These are phyloP conservation scores for Cynara cardunculus DNA, from an alignment of 129 eudicot species.

Conservation along the genomic window DNA sequence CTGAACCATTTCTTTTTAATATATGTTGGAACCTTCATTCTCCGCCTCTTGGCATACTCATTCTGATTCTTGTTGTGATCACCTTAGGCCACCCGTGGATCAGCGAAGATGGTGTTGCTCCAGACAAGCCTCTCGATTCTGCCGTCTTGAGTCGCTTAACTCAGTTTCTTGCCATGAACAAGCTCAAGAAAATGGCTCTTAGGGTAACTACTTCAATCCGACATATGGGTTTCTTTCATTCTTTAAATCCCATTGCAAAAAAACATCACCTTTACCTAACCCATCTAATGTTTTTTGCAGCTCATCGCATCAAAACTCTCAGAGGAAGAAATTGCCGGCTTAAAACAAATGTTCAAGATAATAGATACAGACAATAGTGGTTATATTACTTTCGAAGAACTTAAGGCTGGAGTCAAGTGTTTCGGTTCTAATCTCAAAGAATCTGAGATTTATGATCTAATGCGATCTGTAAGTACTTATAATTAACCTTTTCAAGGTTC, in stretches of 20 bases:
- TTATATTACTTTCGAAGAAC: conserved; percentile 40
- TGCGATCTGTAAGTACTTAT: conserved; percentile 34
- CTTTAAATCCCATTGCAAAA: background rate
- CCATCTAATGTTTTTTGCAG: conserved; percentile 19
- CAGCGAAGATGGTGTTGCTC: conserved; percentile 67
- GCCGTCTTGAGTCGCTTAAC: conserved; percentile 69
- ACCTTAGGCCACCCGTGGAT: conserved; percentile 86
- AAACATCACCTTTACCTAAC: conserved; percentile 19
- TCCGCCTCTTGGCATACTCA: background rate
- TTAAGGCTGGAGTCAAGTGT: conserved; percentile 33
- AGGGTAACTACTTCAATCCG: conserved; percentile 45
- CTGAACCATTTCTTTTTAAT: background rate
- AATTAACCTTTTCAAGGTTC: background rate
- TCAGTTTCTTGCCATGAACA: conserved; percentile 80
- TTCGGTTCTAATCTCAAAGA: conserved; percentile 34
- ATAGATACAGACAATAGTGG: conserved; percentile 44
- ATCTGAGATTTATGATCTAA: conserved; percentile 34
- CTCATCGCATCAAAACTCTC: conserved; percentile 33
- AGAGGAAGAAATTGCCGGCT: conserved; percentile 38
- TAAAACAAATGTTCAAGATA: conserved; percentile 38
- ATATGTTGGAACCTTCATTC: background rate
- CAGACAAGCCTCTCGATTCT: conserved; percentile 82
- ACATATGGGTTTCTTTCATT: background rate
- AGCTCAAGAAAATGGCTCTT: conserved; percentile 88
- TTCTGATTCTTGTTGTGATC: background rate